phyloP scores from a whole-genome alignment of 306 rosid species.

The Ziziphus jujuba region DNA sequence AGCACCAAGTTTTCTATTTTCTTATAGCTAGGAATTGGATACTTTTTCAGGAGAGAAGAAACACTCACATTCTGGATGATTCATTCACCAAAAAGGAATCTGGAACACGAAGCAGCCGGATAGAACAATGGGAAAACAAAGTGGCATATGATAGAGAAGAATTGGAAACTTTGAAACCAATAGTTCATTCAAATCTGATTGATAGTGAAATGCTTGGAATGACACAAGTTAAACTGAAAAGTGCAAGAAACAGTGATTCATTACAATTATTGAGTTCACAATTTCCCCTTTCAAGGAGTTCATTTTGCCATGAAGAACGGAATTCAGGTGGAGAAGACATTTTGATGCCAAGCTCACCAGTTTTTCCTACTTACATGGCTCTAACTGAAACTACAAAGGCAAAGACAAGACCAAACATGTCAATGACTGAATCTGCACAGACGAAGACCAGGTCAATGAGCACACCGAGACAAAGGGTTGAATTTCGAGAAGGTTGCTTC shows the following conservation, averaged over 20 bases:
- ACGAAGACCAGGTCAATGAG: conserved; percentile 68
- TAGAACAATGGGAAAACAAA: conserved; percentile 24
- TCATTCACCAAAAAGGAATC: conserved; percentile 25
- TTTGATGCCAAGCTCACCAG: conserved; percentile 51
- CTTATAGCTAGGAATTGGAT: neutral
- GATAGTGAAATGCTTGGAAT: conserved; percentile 27
- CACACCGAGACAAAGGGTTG: conserved; percentile 62
- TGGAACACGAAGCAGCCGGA: conserved; percentile 34
- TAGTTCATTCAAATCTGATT: conserved; percentile 24
- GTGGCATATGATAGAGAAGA: conserved; percentile 13
- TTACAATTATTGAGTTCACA: conserved; percentile 33
- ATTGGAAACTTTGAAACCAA: conserved; percentile 11
- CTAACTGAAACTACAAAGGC: too few relatives aligned
- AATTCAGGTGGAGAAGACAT: conserved; percentile 36
- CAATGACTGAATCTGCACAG: conserved; percentile 53
- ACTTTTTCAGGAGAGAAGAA: conserved; percentile 55
- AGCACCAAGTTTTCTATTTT: neutral
- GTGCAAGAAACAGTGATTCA: conserved; percentile 26
- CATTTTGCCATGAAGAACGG: conserved; percentile 44
- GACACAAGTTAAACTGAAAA: conserved; percentile 22
- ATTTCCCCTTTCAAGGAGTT: conserved; percentile 50
- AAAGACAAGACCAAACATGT: too few relatives aligned
- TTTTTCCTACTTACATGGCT: conserved; percentile 55
- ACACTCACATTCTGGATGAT: conserved; percentile 42
- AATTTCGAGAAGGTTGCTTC: conserved; percentile 37